Conservation (phyloP, 2,329 filamentous ascomycete genomes). For the Phaeosphaeria sp. region DNA sequence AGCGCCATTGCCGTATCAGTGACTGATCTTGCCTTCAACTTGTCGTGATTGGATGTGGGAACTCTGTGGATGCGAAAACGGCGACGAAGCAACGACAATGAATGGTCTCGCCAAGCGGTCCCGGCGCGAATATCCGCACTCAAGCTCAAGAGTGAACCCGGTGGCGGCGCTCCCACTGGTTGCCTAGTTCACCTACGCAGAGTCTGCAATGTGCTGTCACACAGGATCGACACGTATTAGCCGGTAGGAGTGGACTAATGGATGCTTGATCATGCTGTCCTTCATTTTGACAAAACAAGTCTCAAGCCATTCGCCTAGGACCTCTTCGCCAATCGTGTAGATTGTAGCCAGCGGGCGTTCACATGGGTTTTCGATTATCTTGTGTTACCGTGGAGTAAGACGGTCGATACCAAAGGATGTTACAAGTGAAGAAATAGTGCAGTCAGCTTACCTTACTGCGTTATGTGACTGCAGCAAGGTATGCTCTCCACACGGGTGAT, state of each 20-base stretch:
- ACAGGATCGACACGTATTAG: neutral
- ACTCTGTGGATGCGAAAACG: neutral
- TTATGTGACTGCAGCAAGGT: neutral
- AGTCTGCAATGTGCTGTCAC: neutral
- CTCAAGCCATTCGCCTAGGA: neutral
- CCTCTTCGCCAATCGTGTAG: neutral
- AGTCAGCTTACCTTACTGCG: constrained; percentile 6
- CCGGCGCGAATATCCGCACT: constrained; percentile 6
- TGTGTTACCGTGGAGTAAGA: neutral
- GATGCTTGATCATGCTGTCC: neutral
- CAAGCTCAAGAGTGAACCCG: neutral
- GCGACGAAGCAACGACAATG: neutral
- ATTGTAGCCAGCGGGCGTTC: neutral
- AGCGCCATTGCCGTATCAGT: constrained; percentile 6
- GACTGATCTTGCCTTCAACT: neutral
- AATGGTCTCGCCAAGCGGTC: neutral
- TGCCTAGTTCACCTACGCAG: neutral
- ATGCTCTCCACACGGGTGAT: neutral
- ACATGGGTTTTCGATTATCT: neutral
- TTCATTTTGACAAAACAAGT: neutral
- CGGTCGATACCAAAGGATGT: neutral
- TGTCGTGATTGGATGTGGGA: neutral
- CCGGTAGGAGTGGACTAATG: neutral
- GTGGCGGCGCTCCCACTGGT: neutral
- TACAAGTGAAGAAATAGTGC: neutral